Conservation (phyloP, 2,329 filamentous ascomycete genomes). For the Colletotrichum spaethianum region DNA sequence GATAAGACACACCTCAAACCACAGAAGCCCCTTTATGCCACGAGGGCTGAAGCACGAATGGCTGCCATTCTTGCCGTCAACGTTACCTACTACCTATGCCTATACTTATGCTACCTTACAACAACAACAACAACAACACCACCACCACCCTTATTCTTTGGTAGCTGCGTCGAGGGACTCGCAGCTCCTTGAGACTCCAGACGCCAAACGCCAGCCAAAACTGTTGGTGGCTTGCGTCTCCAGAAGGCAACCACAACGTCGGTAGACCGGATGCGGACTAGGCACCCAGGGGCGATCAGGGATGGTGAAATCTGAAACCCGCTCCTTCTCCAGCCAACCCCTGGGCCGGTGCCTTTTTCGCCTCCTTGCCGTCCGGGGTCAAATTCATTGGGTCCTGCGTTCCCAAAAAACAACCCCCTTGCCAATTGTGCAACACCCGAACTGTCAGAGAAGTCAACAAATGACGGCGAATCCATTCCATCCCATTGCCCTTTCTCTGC, state of each 20-base stretch:
- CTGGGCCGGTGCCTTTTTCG: neutral
- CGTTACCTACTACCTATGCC: no score
- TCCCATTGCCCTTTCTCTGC: neutral
- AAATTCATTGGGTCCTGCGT: slow-evolving; percentile 11
- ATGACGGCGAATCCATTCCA: slow-evolving; percentile 24
- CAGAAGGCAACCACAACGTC: neutral
- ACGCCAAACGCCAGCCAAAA: slow-evolving; percentile 6
- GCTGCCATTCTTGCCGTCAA: slow-evolving; percentile 10
- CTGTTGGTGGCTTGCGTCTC: neutral
- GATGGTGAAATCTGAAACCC: slow-evolving; percentile 31
- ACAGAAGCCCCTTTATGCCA: neutral
- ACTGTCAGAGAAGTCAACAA: slow-evolving; percentile 36
- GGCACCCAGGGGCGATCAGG: neutral
- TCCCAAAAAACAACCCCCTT: slow-evolving; percentile 13
- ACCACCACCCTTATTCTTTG: no score
- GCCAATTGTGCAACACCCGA: slow-evolving; percentile 31
- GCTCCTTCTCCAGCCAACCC: slow-evolving; percentile 17
- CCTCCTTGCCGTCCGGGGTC: slow-evolving; percentile 2
- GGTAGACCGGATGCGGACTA: slow-evolving; percentile 12
- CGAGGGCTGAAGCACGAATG: slow-evolving; percentile 5
- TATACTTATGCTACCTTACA: no score
- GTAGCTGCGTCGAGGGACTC: neutral
- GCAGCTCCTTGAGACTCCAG: slow-evolving; percentile 1
- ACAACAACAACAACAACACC: no score
- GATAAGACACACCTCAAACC: neutral